phyloP scores from a whole-genome alignment of 2,329 filamentous ascomycete genomes.

The Phaeosphaeriaceae sp. region DNA sequence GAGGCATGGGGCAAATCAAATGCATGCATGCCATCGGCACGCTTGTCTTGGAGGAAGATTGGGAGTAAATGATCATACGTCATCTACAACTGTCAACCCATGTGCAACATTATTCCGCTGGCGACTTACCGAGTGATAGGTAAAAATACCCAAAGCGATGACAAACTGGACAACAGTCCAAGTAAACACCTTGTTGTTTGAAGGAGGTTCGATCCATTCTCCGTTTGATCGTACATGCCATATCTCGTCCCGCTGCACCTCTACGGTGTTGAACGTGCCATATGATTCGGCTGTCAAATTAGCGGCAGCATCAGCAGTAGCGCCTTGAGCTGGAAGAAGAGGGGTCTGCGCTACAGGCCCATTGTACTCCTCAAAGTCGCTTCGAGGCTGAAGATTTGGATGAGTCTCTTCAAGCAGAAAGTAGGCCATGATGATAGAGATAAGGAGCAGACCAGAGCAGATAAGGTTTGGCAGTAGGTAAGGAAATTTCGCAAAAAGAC shows the following conservation, averaged over 20 bases:
- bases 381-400: slow-evolving; percentile 73
- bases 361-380: slow-evolving; percentile 47
- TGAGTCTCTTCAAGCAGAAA: slow-evolving; percentile 87
- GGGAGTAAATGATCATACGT: slow-evolving; percentile 90
- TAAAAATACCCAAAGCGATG: slow-evolving; percentile 85
- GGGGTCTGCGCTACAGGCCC: slow-evolving; percentile 68
- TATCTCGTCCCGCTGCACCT: slow-evolving; percentile 59
- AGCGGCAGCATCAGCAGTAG: slow-evolving; percentile 73
- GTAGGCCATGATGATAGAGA: slow-evolving; percentile 82
- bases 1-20: slow-evolving; percentile 34
- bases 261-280: slow-evolving; percentile 70
- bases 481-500: slow-evolving; percentile 78
- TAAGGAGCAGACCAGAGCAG: slow-evolving; percentile 75
- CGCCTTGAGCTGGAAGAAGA: slow-evolving; percentile 75
- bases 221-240: slow-evolving; percentile 61
- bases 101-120: neutral
- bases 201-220: slow-evolving; percentile 41
- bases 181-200: slow-evolving; percentile 60
- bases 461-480: slow-evolving; percentile 90
- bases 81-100: slow-evolving; percentile 61
- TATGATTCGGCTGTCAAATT: slow-evolving; percentile 81
- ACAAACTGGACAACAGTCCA: slow-evolving; percentile 76
- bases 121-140: slow-evolving; percentile 72
- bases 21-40: slow-evolving; percentile 45
- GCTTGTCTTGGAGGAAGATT: slow-evolving; percentile 87